Percentiles rank a stretch among this genome's conserved stretches.
Conservation (phyloP, 495 filamentous ascomycete species). For the Aspergillus campestris region DNA sequence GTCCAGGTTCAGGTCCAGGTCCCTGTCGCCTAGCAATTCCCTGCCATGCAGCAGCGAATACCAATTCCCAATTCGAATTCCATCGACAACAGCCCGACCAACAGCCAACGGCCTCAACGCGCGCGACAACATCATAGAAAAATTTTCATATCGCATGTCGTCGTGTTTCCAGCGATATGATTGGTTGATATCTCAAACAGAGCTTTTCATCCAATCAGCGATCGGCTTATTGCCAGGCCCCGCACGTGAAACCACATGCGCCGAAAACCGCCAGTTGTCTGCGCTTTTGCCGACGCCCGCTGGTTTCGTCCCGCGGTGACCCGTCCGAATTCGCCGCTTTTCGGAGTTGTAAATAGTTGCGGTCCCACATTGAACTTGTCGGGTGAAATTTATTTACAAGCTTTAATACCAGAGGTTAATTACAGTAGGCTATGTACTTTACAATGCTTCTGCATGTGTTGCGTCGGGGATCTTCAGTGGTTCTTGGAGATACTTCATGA, state of each 20-base stretch:
- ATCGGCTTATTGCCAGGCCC: neutral
- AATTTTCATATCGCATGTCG: constrained; percentile 8
- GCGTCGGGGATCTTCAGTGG: constrained; percentile 3
- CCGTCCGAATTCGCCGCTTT: constrained; percentile 20
- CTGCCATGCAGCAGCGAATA: neutral
- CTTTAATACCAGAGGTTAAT: constrained; percentile 4
- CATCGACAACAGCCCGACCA: neutral
- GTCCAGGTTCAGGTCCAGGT: constrained; percentile 2
- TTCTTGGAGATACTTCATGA: constrained; percentile 46
- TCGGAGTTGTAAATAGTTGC: constrained; percentile 16
- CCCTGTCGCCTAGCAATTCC: neutral
- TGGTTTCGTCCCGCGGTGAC: constrained; percentile 24
- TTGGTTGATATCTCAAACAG: constrained; percentile 8
- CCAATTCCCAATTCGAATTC: neutral
- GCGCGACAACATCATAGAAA: neutral
- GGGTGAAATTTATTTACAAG: constrained; percentile 23
- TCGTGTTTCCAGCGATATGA: constrained; percentile 8
- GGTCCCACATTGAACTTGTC: constrained; percentile 13
- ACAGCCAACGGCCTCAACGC: too few species aligned
- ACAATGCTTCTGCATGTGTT: neutral
- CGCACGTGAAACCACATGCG: constrained; percentile 22
- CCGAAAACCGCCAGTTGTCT: constrained; percentile 26
- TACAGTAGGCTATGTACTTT: neutral
- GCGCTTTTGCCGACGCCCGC: constrained; percentile 8
- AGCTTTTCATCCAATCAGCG: constrained; percentile 13